These are phyloP conservation scores for Pleurotus sapidus DNA, from an alignment of 768 basidiomycete species.

Conservation along the genomic window DNA sequence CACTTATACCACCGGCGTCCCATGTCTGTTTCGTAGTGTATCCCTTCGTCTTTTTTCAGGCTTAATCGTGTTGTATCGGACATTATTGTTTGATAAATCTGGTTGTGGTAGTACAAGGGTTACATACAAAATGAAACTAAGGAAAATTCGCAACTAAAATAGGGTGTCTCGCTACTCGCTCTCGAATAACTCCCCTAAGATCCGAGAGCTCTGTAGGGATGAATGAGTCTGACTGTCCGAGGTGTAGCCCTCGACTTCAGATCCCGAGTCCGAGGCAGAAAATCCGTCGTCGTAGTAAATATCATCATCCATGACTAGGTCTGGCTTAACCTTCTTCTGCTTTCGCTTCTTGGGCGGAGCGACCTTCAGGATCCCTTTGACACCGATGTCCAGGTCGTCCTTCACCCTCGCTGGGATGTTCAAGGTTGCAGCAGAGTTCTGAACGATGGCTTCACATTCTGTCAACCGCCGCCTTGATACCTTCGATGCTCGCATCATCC, in stretches of 20 bases:
- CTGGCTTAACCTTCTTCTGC: slow-evolving; percentile 14
- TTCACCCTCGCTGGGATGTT: slow-evolving; percentile 14
- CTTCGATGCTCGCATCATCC: slow-evolving; percentile 14
- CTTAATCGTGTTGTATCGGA: too few species aligned
- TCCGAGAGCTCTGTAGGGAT: too few species aligned
- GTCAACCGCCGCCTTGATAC: slow-evolving; percentile 23
- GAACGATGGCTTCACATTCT: slow-evolving; percentile 24
- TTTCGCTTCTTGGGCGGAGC: slow-evolving; percentile 9
- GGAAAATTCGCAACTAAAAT: too few species aligned
- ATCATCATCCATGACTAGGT: slow-evolving; percentile 17
- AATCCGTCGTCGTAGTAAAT: not conserved
- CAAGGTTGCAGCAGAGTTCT: slow-evolving; percentile 16
- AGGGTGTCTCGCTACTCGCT: too few species aligned
- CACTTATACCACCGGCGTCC: not conserved
- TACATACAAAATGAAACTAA: too few species aligned
- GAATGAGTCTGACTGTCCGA: too few species aligned
- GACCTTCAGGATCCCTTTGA: slow-evolving; percentile 28
- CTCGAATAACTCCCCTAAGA: too few species aligned
- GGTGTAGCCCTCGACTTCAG: too few species aligned
- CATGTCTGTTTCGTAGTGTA: too few species aligned
- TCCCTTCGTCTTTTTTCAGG: too few species aligned
- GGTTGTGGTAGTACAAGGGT: too few species aligned
- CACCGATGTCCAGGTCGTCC: slow-evolving; percentile 24
- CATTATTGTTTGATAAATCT: too few species aligned
- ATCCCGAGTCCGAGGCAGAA: not conserved